These are phyloP conservation scores for Babesia gibsoni DNA, from an alignment of 169 alveolate species.

Conservation along the genomic window DNA sequence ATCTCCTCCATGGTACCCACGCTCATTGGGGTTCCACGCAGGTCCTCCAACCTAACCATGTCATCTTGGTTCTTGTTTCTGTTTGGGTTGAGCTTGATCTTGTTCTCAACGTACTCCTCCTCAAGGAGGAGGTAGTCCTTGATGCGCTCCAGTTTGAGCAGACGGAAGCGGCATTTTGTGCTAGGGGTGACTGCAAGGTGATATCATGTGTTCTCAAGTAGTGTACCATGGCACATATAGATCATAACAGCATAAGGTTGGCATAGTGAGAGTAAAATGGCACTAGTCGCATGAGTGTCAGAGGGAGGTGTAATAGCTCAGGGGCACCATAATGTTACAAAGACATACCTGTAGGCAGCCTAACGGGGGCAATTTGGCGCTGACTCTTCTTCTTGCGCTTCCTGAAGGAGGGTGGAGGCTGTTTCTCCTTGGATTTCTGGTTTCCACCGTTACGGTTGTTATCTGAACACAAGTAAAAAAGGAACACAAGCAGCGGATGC, in stretches of 20 bases:
- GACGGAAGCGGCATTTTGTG: constrained; percentile 90
- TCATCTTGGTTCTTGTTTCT: constrained; percentile 78
- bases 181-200: constrained; percentile 84
- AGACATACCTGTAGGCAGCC: constrained; percentile 62
- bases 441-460: constrained; percentile 19
- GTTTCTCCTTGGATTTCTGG: constrained; percentile 14
- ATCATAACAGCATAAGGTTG: too few species aligned
- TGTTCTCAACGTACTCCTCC: constrained; percentile 90
- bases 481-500: background rate
- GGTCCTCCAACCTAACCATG: constrained; percentile 89
- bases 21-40: constrained; percentile 97
- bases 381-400: constrained; percentile 52
- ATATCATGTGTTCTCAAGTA: too few species aligned
- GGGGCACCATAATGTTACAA: too few species aligned
- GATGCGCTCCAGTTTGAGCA: constrained; percentile 89
- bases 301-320: too few species aligned
- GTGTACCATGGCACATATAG: too few species aligned
- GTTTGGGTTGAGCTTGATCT: constrained; percentile 78
- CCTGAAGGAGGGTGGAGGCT: constrained; percentile 54
- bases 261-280: too few species aligned
- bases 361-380: constrained; percentile 54
- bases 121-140: constrained; percentile 94
- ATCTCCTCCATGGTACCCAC: constrained; percentile 98
- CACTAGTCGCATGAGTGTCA: too few species aligned
- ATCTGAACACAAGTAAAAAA: constrained; percentile 2